phyloP scores from a whole-genome alignment of 495 filamentous ascomycete genomes.

The Bacidia gigantensis region DNA sequence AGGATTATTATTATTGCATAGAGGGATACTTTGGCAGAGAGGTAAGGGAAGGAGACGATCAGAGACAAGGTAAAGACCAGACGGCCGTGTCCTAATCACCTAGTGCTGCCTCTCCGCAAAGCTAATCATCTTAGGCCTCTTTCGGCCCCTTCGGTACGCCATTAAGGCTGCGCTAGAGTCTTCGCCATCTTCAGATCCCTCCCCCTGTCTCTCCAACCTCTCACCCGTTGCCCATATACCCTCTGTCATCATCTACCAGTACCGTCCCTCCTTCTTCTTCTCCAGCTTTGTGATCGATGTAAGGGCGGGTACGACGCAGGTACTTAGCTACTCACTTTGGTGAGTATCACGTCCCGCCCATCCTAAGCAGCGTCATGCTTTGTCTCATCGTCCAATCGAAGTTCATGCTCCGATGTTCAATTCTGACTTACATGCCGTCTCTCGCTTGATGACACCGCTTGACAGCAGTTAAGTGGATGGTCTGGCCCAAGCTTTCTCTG shows the following conservation, averaged over 20 bases:
- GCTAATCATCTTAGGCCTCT: background rate
- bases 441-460: background rate
- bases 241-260: background rate
- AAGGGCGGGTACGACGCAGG: background rate
- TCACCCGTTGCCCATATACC: background rate
- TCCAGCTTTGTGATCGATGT: background rate
- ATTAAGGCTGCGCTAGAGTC: too few relatives aligned
- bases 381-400: background rate
- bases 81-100: background rate
- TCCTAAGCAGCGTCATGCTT: too few relatives aligned
- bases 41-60: background rate
- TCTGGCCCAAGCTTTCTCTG: background rate
- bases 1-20: background rate
- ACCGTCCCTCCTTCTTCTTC: background rate
- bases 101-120: background rate
- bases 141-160: too few relatives aligned
- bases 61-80: background rate
- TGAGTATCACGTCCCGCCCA: background rate
- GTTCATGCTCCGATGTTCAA: background rate
- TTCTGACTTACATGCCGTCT: background rate
- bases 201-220: background rate
- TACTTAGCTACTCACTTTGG: background rate
- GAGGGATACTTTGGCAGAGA: background rate
- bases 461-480: background rate
- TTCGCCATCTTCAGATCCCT: background rate